Conservation (phyloP, 305 asterid species). For the Salvia sclarea region DNA sequence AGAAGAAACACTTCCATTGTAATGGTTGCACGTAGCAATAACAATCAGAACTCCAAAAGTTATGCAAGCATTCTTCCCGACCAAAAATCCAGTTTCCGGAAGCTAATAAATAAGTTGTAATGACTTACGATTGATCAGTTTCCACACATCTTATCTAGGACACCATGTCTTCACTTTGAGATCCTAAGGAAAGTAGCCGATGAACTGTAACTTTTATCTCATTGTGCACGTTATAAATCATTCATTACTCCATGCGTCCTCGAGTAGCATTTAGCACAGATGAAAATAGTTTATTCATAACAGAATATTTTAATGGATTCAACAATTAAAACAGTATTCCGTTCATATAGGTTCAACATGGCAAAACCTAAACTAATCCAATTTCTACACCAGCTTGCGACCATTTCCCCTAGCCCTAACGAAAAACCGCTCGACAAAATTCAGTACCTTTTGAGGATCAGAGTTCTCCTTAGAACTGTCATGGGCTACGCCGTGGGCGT, state of each 20-base stretch:
- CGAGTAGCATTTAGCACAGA: neutral
- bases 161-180: neutral
- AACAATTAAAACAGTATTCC: neutral
- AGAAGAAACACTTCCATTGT: neutral
- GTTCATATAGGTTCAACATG: neutral
- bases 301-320: neutral
- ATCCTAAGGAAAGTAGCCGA: neutral
- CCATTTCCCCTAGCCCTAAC: neutral
- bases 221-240: neutral
- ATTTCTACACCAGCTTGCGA: neutral
- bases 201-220: neutral
- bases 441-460: slow-evolving; percentile 64
- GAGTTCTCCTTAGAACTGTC: slow-evolving; percentile 65
- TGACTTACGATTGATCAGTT: neutral
- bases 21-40: neutral
- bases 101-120: neutral
- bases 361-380: slow-evolving; percentile 3
- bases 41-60: neutral
- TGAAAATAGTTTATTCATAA: neutral
- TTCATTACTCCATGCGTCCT: neutral
- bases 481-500: slow-evolving; percentile 45
- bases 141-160: neutral
- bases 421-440: neutral
- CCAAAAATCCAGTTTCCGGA: neutral
- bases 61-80: slow-evolving; percentile 4